Evolutionary conservation across 257 asterid genomes (phyloP), one percentile per base, ranked within the genome.

Genomic region (Fraxinus pennsylvanica): DNA sequence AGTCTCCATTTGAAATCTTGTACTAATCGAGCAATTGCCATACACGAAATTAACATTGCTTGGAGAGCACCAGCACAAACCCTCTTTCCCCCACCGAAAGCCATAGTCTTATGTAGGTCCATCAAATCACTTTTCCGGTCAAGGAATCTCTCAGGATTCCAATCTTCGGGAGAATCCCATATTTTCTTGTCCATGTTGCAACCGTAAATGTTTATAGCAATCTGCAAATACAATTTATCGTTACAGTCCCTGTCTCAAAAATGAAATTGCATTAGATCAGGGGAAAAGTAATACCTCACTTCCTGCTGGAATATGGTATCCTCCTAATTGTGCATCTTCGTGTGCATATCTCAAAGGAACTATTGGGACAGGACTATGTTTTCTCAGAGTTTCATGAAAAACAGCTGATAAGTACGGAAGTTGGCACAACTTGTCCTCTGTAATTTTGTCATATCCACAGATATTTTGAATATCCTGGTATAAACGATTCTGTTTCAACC

Each of bases 1-100:
- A 93, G 81, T 29, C 76, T 81, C 98, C 99, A 95, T 71, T 90
- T 81, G 14, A 93, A 95, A 82, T 95, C 97, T 76, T 93, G 96
- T n/a, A 93, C 91, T 17, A 93, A 79, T 84, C 97, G 83, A 50
- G 89, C 97, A 6, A 95, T 90, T 0, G 97, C 82, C 14, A 82
- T 25, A 76, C 99, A 93, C 1, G 92, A 81, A 36, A 90, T 89
- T 10, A 80, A 21, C 97, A 86, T 91, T 12, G 98, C 99, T 76
- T 93, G 98, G 36, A 85, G 91, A 22, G 99, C 90, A 52, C 99
- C 99, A 0, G 94, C 93, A 61, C 99, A 93, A 0, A 79, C 93
- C 80, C 98, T 84, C 82, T 89, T 95, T 15, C 99, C 98, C 2
- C 88, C 96, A 15, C 98, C 99, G 52, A 95, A 95, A 0, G 98